Conservation (phyloP, 805 yeast species). For the Scheffersomyces coipomensis region DNA sequence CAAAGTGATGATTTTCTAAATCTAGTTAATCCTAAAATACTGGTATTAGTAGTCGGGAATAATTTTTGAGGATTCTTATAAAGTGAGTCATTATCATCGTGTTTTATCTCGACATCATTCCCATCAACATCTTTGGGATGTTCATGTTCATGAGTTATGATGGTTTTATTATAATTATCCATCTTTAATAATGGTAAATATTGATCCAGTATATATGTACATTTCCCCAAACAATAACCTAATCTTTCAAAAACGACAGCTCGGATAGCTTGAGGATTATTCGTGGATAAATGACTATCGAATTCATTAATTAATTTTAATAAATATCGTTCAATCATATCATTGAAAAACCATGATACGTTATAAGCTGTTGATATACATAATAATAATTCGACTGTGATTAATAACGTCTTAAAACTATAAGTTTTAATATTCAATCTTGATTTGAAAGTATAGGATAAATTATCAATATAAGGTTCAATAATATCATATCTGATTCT, state of each 20-base stretch:
- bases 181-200: constrained; percentile 33
- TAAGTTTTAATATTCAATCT: constrained; percentile 68
- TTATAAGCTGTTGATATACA: constrained; percentile 42
- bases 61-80: constrained; percentile 37
- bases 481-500: constrained; percentile 54
- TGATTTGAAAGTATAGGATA: constrained; percentile 72
- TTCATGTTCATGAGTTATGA: background rate
- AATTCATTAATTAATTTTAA: constrained; percentile 47
- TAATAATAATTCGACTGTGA: constrained; percentile 69
- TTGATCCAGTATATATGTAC: constrained; percentile 14
- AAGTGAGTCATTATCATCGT: constrained; percentile 26
- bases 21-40: constrained; percentile 55
- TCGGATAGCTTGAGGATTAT: constrained; percentile 43
- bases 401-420: constrained; percentile 64
- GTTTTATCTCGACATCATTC: constrained; percentile 2
- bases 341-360: constrained; percentile 46
- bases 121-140: constrained; percentile 4
- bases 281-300: constrained; percentile 37
- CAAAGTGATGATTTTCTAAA: constrained; percentile 75
- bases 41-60: constrained; percentile 30
- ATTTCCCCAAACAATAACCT: constrained; percentile 50
- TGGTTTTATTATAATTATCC: constrained; percentile 4
- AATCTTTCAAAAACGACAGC: constrained; percentile 42
- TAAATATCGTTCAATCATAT: constrained; percentile 41
- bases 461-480: constrained; percentile 65